Conservation (phyloP, 352 stramenopile genomes). For the Pythium periplocum region DNA sequence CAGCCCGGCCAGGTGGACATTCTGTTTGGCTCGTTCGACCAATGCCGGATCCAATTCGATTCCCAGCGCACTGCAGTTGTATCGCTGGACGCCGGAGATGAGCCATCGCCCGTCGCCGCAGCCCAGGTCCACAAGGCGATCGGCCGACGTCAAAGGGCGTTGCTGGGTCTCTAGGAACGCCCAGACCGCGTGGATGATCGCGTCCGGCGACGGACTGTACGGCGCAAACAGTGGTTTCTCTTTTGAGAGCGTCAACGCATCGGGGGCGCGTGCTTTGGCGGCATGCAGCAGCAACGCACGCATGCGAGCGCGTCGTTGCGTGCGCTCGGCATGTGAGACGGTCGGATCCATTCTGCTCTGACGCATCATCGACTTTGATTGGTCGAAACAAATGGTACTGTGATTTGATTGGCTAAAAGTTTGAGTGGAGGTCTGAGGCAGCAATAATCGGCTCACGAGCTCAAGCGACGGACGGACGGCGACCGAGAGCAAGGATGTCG, state of each 20-base stretch:
- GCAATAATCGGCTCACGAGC: not conserved
- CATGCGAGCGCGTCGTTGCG: conserved; percentile 26
- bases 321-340: not conserved
- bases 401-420: conserved; percentile 19
- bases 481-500: conserved; percentile 24
- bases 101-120: conserved; percentile 81
- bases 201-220: conserved; percentile 61
- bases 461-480: conserved; percentile 2
- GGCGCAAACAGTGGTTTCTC: conserved; percentile 51
- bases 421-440: conserved; percentile 17
- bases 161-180: conserved; percentile 22
- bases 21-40: conserved; percentile 26
- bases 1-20: conserved; percentile 22
- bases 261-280: conserved; percentile 37
- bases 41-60: conserved; percentile 65
- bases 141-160: conserved; percentile 18
- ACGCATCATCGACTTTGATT: too few species aligned
- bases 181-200: conserved; percentile 65
- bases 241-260: conserved; percentile 36
- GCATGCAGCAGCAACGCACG: conserved; percentile 61
- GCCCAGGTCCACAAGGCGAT: conserved; percentile 77
- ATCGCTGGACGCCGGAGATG: conserved; percentile 53
- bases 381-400: not conserved
- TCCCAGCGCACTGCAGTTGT: conserved; percentile 53
- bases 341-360: not conserved